Percentiles rank a stretch among this genome's conserved stretches.
Conservation (phyloP, 139 green algal species). For the Marvania coccoides region DNA sequence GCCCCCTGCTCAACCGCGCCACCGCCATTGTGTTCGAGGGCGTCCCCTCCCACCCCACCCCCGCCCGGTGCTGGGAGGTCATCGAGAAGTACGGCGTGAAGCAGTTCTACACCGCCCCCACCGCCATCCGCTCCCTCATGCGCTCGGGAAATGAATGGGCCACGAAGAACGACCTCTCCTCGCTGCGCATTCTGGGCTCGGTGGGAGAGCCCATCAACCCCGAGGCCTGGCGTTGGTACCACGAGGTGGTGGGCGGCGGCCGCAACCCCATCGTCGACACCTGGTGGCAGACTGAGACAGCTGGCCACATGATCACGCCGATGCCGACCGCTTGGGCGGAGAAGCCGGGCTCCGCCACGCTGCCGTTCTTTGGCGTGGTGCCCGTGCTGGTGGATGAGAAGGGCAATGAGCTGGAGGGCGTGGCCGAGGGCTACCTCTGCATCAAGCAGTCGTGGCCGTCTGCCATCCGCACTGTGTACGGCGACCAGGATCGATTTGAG, state of each 20-base stretch:
- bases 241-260: constrained; percentile 56
- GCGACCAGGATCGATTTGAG: constrained; percentile 91
- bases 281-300: constrained; percentile 98
- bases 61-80: constrained; percentile 87
- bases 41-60: constrained; percentile 78
- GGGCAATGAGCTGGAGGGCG: constrained; percentile 51
- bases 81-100: constrained; percentile 82
- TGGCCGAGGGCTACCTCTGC: constrained; percentile 37
- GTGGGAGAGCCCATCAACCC: constrained; percentile 99
- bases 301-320: constrained; percentile 80
- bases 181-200: constrained; percentile 79
- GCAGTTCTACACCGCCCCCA: constrained; percentile 95
- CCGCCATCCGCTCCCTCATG: constrained; percentile 87
- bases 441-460: constrained; percentile 84
- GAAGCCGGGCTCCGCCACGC: constrained; percentile 80
- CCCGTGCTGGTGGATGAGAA: constrained; percentile 84
- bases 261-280: constrained; percentile 90
- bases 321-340: constrained; percentile 67
- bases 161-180: constrained; percentile 38
- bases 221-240: constrained; percentile 93
- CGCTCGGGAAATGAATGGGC: constrained; percentile 66
- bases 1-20: constrained; percentile 81
- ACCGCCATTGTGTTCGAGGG: constrained; percentile 89
- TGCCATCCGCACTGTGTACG: constrained; percentile 75
- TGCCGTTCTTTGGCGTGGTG: constrained; percentile 96